A percentile compares a stretch with the other conserved stretches of the same genome.
phyloP scores from a whole-genome alignment of 129 eudicot genomes.

The sunflower (Helianthus annuus) region DNA sequence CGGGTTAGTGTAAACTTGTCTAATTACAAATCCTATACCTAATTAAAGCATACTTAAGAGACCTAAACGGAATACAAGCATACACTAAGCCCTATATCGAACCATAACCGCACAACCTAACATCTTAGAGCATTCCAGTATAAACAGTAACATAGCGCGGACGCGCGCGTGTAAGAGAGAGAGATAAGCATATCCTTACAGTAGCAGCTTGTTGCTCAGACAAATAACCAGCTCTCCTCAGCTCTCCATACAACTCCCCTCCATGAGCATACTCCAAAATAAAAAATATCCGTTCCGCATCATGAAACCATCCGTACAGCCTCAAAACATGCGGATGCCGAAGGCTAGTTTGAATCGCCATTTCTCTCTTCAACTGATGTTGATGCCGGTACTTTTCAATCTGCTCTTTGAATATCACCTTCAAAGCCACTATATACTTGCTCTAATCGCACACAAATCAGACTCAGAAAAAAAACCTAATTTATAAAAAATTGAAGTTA shows the following conservation, averaged over 20 bases:
- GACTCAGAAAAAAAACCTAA: slow-evolving; percentile 3
- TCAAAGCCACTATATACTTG: slow-evolving; percentile 82
- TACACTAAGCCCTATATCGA: not conserved
- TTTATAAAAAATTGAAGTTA: not conserved
- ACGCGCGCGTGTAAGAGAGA: not conserved
- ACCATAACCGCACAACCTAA: not conserved
- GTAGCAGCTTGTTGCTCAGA: slow-evolving; percentile 45
- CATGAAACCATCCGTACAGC: slow-evolving; percentile 85
- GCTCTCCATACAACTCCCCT: slow-evolving; percentile 77
- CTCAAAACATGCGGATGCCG: slow-evolving; percentile 79
- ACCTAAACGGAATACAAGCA: not conserved
- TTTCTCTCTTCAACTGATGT: slow-evolving; percentile 83
- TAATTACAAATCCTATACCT: too few species aligned
- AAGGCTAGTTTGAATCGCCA: slow-evolving; percentile 74
- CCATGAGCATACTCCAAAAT: slow-evolving; percentile 89
- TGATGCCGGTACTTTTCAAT: slow-evolving; percentile 74
- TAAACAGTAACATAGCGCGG: not conserved
- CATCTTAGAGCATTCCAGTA: not conserved
- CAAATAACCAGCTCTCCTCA: slow-evolving; percentile 28
- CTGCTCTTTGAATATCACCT: slow-evolving; percentile 89
- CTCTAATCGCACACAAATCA: slow-evolving; percentile 39
- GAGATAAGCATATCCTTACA: slow-evolving; percentile 9
- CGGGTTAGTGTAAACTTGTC: too few species aligned
- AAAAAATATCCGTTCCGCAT: slow-evolving; percentile 49
- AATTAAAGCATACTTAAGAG: not conserved